Evolutionary conservation across 306 rosid genomes (phyloP), one percentile per base, ranked within the genome.

Genomic region (Vicia sativa): DNA sequence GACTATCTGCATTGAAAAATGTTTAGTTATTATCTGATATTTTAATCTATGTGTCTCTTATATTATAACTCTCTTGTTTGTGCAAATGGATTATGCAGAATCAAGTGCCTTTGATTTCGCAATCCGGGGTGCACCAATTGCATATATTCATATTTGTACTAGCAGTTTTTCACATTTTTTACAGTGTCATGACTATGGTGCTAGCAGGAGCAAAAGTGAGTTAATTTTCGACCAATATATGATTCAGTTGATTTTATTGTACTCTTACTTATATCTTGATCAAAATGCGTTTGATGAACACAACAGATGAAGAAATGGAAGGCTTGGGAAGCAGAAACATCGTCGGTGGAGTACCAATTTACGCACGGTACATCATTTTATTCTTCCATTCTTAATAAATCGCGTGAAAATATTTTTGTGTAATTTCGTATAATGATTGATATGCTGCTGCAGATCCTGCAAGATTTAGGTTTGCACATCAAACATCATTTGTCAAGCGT

Each of bases 271-370:
- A 6, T 44, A 2, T 45, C 11, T 14, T 45, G 9, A 45, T 11
- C 19, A 5, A 8, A 60, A 9, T 49, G 52, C 5, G 0, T 14
- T 62, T 64, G 26, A 16, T 70, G 21, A 69, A 28, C 68, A 34
- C 31, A 52, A 50, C 28, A 89, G 92, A 81, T 85, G 87, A 74
- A 74, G 65, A 87, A 79, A 76, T 87, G 90, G 96, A 84, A 87
- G 79, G 58, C 81, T 7, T 89, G 92, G 96, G 92, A 89, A 74
- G 81, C 58, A 0, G 89, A 89, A 71, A 89, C 89, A 41, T 67
- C 90, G 2, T 84, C 96, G 25, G 18, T 86, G 4, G 92, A 85
- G 79, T 87, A 89, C 68, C 86, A 89, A 49, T 83, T 79, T 71
- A 67, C 83, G 15, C 81, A 87, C 65, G 92, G 96, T 89, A 75